These are phyloP conservation scores for Ampelocalamus luodianensis DNA, from an alignment of 176 grass and related monocot species.

Conservation along the genomic window DNA sequence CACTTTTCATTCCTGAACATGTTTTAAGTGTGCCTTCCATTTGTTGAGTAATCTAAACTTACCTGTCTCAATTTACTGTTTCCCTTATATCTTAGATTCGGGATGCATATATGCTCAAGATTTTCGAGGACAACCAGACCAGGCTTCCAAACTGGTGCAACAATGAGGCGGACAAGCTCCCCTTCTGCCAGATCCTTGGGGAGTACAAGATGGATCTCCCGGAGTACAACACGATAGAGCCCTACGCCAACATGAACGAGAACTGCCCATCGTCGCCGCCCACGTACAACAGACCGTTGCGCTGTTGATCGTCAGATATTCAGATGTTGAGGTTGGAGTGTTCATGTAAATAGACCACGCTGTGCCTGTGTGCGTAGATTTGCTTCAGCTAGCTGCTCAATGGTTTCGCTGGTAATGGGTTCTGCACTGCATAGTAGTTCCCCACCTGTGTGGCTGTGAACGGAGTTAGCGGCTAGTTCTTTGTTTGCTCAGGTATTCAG, in stretches of 20 bases:
- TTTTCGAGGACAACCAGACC: slow-evolving; percentile 89
- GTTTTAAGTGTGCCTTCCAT: background rate
- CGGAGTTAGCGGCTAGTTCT: too few species aligned
- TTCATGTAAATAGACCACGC: background rate
- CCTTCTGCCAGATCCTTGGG: slow-evolving; percentile 89
- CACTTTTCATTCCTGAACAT: background rate
- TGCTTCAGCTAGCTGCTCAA: too few species aligned
- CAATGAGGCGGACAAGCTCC: slow-evolving; percentile 49
- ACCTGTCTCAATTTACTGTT: background rate
- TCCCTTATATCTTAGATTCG: slow-evolving; percentile 55
- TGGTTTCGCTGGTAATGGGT: too few species aligned
- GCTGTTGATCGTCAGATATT: slow-evolving; percentile 47
- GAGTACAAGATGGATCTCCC: slow-evolving; percentile 92
- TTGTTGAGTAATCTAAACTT: slow-evolving; percentile 2
- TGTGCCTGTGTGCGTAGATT: too few species aligned
- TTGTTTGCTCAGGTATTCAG: too few species aligned
- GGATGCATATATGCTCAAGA: slow-evolving; percentile 93
- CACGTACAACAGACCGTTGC: slow-evolving; percentile 54
- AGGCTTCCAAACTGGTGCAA: slow-evolving; percentile 85
- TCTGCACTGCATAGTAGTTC: too few species aligned
- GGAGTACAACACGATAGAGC: slow-evolving; percentile 85
- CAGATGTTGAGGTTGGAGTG: background rate
- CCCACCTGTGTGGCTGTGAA: too few species aligned
- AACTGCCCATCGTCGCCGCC: slow-evolving; percentile 90
- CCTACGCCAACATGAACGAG: slow-evolving; percentile 95